Percentiles rank a stretch among this genome's conserved stretches.
Evolutionary conservation across 352 stramenopile species (phyloP).

Genomic region (Pseudoperonospora humuli): DNA sequence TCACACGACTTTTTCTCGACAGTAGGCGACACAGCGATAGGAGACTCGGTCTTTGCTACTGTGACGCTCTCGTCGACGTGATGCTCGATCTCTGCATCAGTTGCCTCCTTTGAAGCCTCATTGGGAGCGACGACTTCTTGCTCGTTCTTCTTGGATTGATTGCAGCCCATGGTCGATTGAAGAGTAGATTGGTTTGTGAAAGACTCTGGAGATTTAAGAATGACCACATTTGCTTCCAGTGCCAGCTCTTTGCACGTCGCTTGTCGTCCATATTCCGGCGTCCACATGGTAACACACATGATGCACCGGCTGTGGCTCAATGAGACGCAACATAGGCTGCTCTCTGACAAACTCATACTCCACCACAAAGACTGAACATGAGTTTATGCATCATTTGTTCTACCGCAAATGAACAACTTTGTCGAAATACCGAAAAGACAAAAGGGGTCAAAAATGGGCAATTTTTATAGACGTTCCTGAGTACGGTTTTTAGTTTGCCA

Average conservation of each 20-base stretch:
- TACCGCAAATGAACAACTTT: too few species aligned
- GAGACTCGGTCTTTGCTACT: not conserved
- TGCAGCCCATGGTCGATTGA: slow-evolving; percentile 44
- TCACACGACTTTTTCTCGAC: slow-evolving; percentile 12
- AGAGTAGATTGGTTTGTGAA: slow-evolving; percentile 5
- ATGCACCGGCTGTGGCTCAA: too few species aligned
- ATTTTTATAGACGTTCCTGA: too few species aligned
- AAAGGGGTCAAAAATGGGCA: too few species aligned
- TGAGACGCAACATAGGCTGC: too few species aligned
- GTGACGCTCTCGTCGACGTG: not conserved
- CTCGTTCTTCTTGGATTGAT: slow-evolving; percentile 44
- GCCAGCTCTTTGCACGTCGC: slow-evolving; percentile 21
- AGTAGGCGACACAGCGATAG: slow-evolving; percentile 5
- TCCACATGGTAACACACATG: too few species aligned
- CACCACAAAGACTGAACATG: too few species aligned
- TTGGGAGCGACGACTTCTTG: slow-evolving; percentile 30
- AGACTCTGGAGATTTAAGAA: slow-evolving; percentile 13
- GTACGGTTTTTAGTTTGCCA: too few species aligned
- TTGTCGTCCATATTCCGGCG: too few species aligned
- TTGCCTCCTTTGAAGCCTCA: not conserved
- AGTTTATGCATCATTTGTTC: too few species aligned
- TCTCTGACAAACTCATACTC: too few species aligned
- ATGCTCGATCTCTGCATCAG: not conserved
- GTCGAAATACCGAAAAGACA: too few species aligned
- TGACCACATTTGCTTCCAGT: slow-evolving; percentile 3